Percentiles rank a stretch among this genome's conserved stretches.
These are phyloP conservation scores for Fraxinus dipetala DNA, from an alignment of 305 asterid genomes.

Conservation along the genomic window DNA sequence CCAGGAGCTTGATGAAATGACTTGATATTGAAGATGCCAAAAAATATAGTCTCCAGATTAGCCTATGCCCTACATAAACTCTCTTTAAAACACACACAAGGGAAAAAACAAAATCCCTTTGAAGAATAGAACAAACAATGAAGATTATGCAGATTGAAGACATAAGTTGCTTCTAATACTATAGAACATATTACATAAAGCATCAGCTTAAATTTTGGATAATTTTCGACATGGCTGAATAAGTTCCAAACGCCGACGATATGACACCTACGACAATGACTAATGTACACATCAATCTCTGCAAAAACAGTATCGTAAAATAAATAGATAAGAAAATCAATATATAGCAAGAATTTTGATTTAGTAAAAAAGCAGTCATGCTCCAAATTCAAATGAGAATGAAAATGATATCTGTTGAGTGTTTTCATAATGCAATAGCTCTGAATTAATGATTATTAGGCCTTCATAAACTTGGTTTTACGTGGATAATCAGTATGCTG, in stretches of 20 bases:
- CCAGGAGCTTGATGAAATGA: background rate
- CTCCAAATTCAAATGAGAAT: background rate
- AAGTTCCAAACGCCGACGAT: constrained; percentile 63
- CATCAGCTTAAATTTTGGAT: constrained; percentile 45
- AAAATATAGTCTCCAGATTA: background rate
- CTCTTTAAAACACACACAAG: background rate
- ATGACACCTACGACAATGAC: constrained; percentile 57
- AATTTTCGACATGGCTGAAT: constrained; percentile 68
- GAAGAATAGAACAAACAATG: background rate
- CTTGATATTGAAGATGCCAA: background rate
- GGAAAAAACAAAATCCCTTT: background rate
- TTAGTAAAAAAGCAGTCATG: background rate
- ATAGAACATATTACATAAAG: background rate
- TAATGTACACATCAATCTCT: constrained; percentile 52
- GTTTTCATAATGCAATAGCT: background rate
- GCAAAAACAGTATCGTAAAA: constrained; percentile 9
- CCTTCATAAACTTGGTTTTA: background rate
- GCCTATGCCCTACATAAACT: background rate
- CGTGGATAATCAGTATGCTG: background rate
- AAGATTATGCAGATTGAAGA: background rate
- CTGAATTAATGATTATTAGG: background rate
- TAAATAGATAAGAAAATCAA: background rate
- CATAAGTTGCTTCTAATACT: background rate
- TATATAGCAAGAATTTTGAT: background rate
- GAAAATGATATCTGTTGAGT: background rate